A percentile compares a stretch with the other conserved stretches of the same genome.
Evolutionary conservation across 1,284 basidiomycete species (phyloP).

Genomic region (Polyporus tsugae): DNA sequence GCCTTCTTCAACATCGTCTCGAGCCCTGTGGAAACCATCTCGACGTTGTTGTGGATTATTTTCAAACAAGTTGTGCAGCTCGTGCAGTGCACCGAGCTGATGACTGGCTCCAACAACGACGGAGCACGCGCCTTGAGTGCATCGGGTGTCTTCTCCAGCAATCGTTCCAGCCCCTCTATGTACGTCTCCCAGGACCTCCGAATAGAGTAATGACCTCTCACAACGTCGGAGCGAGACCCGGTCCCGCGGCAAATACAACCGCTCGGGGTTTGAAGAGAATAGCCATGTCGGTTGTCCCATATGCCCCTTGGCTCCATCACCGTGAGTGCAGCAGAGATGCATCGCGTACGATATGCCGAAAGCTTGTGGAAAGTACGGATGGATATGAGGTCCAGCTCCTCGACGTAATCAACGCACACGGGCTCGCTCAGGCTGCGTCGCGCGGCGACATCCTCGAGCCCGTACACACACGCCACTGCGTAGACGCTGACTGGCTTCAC

Average conservation of each 20-base stretch:
- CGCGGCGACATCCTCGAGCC: conserved; percentile 19
- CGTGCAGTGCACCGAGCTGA: background rate
- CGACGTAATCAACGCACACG: background rate
- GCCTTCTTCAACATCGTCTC: background rate
- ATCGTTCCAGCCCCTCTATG: background rate
- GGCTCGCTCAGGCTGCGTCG: conserved; percentile 6
- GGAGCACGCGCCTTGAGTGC: background rate
- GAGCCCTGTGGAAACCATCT: background rate
- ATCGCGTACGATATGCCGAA: conserved; percentile 4
- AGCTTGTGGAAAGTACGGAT: conserved; percentile 15
- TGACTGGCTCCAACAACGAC: background rate
- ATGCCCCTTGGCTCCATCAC: too few relatives aligned
- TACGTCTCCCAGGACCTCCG: background rate
- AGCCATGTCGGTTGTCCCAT: background rate
- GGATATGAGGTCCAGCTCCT: conserved; percentile 11
- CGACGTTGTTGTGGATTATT: background rate
- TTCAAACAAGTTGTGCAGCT: background rate
- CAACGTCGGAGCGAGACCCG: too few relatives aligned
- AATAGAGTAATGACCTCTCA: background rate
- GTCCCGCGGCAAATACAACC: too few relatives aligned
- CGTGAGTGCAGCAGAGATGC: background rate
- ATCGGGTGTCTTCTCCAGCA: background rate
- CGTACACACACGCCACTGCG: conserved; percentile 13
- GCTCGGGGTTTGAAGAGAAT: background rate
- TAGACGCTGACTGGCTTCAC: conserved; percentile 14